Percentiles rank a stretch among this genome's conserved stretches.
phyloP scores from a whole-genome alignment of 2,329 filamentous ascomycete genomes.

The Aotearoamyces nothofagi region DNA sequence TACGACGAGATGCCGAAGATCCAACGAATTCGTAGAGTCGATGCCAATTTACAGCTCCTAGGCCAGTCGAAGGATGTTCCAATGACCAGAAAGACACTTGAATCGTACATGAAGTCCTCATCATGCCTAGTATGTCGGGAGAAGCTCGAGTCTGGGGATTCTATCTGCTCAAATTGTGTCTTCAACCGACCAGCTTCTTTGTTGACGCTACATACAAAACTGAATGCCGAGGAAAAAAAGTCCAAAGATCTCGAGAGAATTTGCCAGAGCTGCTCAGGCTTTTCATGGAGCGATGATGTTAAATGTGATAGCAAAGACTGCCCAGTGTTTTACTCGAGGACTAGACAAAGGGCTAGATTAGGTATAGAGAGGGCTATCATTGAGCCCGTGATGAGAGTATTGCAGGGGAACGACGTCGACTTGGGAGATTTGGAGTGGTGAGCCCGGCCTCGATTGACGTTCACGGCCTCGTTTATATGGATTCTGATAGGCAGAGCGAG shows the following conservation, averaged over 20 bases:
- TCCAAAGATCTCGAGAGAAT: slow-evolving; percentile 49
- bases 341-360: slow-evolving; percentile 39
- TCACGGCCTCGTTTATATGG: too few species aligned
- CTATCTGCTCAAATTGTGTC: slow-evolving; percentile 44
- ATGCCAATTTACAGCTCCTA: slow-evolving; percentile 12
- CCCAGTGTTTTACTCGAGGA: slow-evolving; percentile 73
- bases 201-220: slow-evolving; percentile 42
- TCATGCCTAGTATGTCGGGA: slow-evolving; percentile 61
- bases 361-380: slow-evolving; percentile 22
- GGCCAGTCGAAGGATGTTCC: slow-evolving; percentile 23
- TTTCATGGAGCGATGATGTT: slow-evolving; percentile 63
- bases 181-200: slow-evolving; percentile 42
- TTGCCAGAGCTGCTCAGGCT: slow-evolving; percentile 66
- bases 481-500: too few species aligned
- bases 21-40: slow-evolving; percentile 49
- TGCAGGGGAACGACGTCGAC: slow-evolving; percentile 19
- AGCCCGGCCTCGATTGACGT: too few species aligned
- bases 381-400: slow-evolving; percentile 24
- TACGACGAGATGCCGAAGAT: slow-evolving; percentile 95
- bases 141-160: slow-evolving; percentile 25
- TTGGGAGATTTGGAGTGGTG: slow-evolving; percentile 17
- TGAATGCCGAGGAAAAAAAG: slow-evolving; percentile 48
- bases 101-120: slow-evolving; percentile 77
- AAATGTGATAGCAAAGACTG: slow-evolving; percentile 84
- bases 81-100: slow-evolving; percentile 52